Evolutionary conservation across 202 grass and related monocot species (phyloP).

Genomic region (Tripidium arundinaceum): DNA sequence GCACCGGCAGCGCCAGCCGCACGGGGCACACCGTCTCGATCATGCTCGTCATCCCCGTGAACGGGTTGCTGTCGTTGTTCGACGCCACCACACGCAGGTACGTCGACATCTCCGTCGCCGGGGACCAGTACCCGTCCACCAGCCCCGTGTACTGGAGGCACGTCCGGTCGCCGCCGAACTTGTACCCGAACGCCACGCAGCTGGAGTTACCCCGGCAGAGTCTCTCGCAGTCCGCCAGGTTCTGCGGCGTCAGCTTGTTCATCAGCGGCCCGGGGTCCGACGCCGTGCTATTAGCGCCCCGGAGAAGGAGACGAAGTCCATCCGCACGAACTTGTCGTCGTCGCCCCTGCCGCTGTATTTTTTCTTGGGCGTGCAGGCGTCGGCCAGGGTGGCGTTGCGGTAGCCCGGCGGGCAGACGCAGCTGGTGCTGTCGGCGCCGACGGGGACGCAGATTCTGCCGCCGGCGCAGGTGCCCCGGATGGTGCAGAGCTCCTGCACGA

Average conservation of each 20-base stretch:
- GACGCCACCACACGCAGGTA: conserved; percentile 45
- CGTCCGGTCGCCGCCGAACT: conserved; percentile 51
- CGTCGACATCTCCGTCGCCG: conserved; percentile 55
- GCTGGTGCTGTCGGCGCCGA: conserved; percentile 2
- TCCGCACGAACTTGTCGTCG: conserved; percentile 54
- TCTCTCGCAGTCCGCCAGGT: conserved; percentile 28
- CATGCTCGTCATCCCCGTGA: conserved; percentile 68
- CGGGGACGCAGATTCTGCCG: conserved; percentile 62
- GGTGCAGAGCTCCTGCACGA: conserved; percentile 69
- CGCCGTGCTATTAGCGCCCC: not conserved
- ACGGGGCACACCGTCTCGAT: conserved; percentile 82
- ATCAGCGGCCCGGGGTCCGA: not conserved
- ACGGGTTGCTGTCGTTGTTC: conserved; percentile 40
- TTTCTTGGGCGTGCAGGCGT: conserved; percentile 30
- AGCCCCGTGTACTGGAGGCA: conserved; percentile 39
- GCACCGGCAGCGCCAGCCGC: conserved; percentile 41
- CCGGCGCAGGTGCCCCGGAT: conserved; percentile 56
- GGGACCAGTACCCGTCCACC: conserved; percentile 66
- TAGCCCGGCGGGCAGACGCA: conserved; percentile 88
- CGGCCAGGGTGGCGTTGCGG: not conserved
- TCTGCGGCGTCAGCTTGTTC: not conserved
- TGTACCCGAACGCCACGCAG: conserved; percentile 79
- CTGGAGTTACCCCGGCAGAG: not conserved
- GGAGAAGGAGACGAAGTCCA: conserved; percentile 71
- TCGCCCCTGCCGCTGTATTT: not conserved